These are phyloP conservation scores for Mucor saturninus DNA, from an alignment of 371 early-diverging fungal genomes.

Conservation along the genomic window DNA sequence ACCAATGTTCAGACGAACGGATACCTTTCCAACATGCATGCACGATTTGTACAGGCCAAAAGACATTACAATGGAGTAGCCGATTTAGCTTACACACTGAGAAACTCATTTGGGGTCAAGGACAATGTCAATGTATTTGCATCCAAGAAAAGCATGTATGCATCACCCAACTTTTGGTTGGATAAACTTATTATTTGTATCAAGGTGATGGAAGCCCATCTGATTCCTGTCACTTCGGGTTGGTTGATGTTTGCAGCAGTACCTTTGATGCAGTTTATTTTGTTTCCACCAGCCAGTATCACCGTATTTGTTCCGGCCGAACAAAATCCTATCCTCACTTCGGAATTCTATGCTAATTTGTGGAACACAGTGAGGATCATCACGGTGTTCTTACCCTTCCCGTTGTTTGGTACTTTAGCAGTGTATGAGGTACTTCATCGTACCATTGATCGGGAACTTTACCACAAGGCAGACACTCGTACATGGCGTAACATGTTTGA, in stretches of 20 bases:
- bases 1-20: constrained; percentile 77
- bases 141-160: constrained; percentile 46
- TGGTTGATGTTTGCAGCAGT: constrained; percentile 65
- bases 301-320: constrained; percentile 41
- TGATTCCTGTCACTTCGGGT: constrained; percentile 56
- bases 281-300: constrained; percentile 48
- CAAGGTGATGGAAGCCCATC: constrained; percentile 60
- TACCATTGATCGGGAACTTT: constrained; percentile 53
- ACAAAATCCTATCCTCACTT: constrained; percentile 52
- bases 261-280: constrained; percentile 53
- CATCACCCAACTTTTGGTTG: constrained; percentile 30
- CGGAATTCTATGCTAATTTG: constrained; percentile 47
- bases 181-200: constrained; percentile 48
- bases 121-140: constrained; percentile 21
- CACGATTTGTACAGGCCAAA: constrained; percentile 73
- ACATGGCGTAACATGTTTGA: constrained; percentile 55
- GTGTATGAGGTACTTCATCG: constrained; percentile 57
- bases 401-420: constrained; percentile 48
- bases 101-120: constrained; percentile 36
- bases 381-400: constrained; percentile 51
- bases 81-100: constrained; percentile 53
- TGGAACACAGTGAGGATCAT: constrained; percentile 55
- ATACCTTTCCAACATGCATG: constrained; percentile 60
- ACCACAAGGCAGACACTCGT: constrained; percentile 45
- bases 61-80: constrained; percentile 67